A percentile compares a stretch with the other conserved stretches of the same genome.
Evolutionary conservation across 2,329 filamentous ascomycete genomes (phyloP).

Genomic region (Aspergillus arachidicola): DNA sequence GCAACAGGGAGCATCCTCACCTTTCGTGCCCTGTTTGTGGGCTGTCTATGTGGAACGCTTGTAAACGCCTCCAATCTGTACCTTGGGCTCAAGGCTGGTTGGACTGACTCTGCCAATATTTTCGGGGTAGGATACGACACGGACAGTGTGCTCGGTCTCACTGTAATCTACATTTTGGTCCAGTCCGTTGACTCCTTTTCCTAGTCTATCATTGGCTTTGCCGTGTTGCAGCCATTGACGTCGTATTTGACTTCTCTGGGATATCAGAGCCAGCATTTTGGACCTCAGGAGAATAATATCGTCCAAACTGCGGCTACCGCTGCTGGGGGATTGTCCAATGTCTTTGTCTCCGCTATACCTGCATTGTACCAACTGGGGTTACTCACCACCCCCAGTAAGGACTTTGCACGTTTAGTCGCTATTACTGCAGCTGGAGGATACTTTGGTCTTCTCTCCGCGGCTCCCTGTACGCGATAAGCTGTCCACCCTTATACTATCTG

Average conservation of each 20-base stretch:
- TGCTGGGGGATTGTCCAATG: slow-evolving; percentile 7
- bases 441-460: slow-evolving; percentile 6
- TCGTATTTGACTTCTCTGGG: not conserved
- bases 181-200: not conserved
- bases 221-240: not conserved
- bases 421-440: slow-evolving; percentile 4
- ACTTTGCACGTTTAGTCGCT: slow-evolving; percentile 1
- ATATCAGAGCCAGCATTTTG: not conserved
- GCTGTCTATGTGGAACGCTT: slow-evolving; percentile 5
- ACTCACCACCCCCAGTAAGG: not conserved
- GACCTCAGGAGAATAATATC: slow-evolving; percentile 11
- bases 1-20: slow-evolving; percentile 1
- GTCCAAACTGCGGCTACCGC: slow-evolving; percentile 9
- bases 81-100: slow-evolving; percentile 7
- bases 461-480: not conserved
- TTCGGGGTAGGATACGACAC: slow-evolving; percentile 4
- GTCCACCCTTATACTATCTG: not conserved
- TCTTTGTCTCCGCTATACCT: slow-evolving; percentile 8
- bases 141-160: not conserved
- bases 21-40: slow-evolving; percentile 4
- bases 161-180: not conserved
- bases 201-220: slow-evolving; percentile 11
- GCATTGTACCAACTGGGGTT: slow-evolving; percentile 10
- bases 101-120: slow-evolving; percentile 9
- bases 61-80: slow-evolving; percentile 11